Conservation (phyloP, 257 asterid species). For the Ligustrum vulgare region DNA sequence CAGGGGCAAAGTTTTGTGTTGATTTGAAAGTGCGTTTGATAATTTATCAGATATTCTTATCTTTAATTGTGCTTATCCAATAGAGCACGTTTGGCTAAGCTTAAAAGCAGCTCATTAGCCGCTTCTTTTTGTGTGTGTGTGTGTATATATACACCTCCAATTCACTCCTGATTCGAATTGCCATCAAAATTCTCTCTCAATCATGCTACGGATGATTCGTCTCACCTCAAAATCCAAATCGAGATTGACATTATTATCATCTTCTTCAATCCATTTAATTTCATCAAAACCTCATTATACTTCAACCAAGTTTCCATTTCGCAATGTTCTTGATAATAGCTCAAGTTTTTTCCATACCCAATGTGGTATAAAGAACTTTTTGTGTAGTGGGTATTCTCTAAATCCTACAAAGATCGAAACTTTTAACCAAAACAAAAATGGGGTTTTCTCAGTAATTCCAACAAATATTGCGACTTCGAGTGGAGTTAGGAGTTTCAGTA, state of each 20-base stretch:
- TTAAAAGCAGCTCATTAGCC: neutral
- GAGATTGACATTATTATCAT: neutral
- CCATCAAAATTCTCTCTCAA: neutral
- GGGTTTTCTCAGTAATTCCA: slow-evolving; percentile 24
- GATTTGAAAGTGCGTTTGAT: too few species aligned
- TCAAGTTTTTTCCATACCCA: slow-evolving; percentile 10
- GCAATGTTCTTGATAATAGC: slow-evolving; percentile 7
- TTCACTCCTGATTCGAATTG: neutral
- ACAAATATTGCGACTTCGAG: slow-evolving; percentile 22
- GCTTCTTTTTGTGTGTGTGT: neutral
- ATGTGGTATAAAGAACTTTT: neutral
- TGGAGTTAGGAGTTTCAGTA: slow-evolving; percentile 44
- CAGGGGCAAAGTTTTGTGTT: too few species aligned
- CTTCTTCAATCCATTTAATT: neutral
- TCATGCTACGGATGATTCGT: neutral
- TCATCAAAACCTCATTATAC: neutral
- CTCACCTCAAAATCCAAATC: neutral
- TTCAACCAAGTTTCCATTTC: slow-evolving; percentile 7
- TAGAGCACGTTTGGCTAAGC: neutral
- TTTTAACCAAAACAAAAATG: slow-evolving; percentile 28
- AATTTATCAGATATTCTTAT: too few species aligned
- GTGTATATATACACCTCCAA: neutral
- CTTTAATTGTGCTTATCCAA: neutral
- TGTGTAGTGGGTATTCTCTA: slow-evolving; percentile 26
- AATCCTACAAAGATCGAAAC: slow-evolving; percentile 24